Percentiles rank a stretch among this genome's conserved stretches.
Conservation (phyloP, 1,284 basidiomycete genomes). For the Fistulina hepatica region DNA sequence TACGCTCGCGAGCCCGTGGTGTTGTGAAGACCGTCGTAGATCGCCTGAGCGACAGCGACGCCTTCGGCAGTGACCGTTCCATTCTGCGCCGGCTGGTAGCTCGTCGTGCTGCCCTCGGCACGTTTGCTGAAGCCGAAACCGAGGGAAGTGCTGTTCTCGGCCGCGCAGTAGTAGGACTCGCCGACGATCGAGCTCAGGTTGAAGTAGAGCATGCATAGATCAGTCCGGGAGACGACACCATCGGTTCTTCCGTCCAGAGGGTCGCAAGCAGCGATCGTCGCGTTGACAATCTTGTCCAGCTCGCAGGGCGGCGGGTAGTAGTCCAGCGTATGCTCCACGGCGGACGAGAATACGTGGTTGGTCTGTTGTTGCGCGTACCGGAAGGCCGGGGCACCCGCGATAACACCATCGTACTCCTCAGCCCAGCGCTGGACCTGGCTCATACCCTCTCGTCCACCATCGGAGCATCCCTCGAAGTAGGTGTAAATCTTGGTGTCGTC, state of each 20-base stretch:
- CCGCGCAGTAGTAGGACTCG: too few species aligned
- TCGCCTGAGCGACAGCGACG: too few species aligned
- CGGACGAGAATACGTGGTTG: too few species aligned
- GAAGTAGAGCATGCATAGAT: slow-evolving; percentile 25
- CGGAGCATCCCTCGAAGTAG: slow-evolving; percentile 24
- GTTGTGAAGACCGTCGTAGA: slow-evolving; percentile 5
- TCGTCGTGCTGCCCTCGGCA: slow-evolving; percentile 9
- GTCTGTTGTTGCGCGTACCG: too few species aligned
- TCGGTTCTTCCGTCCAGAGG: slow-evolving; percentile 23
- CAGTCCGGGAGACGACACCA: slow-evolving; percentile 25
- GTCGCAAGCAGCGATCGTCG: too few species aligned
- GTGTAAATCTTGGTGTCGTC: too few species aligned
- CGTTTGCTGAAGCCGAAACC: too few species aligned
- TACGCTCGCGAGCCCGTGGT: slow-evolving; percentile 8
- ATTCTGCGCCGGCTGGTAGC: slow-evolving; percentile 5
- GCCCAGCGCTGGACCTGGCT: slow-evolving; percentile 17
- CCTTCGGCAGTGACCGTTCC: too few species aligned
- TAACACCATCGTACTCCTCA: slow-evolving; percentile 24
- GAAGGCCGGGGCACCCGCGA: slow-evolving; percentile 25
- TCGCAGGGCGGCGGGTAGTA: too few species aligned
- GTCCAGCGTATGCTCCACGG: too few species aligned
- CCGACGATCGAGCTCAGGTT: slow-evolving; percentile 22
- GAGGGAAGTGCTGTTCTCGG: too few species aligned
- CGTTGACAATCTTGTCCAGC: too few species aligned
- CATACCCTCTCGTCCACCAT: slow-evolving; percentile 21